Evolutionary conservation across 768 basidiomycete genomes (phyloP).

Genomic region (Boletus barrowsii): DNA sequence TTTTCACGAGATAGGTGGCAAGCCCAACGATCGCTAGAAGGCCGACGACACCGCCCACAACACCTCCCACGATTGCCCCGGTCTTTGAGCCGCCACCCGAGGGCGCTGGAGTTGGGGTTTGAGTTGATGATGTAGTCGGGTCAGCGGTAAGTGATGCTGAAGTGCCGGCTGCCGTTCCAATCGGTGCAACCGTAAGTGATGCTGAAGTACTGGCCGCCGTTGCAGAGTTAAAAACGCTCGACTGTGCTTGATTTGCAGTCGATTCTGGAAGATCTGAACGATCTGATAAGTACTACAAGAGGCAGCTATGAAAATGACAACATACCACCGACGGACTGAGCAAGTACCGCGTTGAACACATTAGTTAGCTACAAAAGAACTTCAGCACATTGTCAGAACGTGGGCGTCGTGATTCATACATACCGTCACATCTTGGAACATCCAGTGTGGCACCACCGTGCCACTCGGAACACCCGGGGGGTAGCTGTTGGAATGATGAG

Average conservation of each 20-base stretch:
- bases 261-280: neutral
- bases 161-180: no score
- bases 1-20: no score
- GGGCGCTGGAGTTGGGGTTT: no score
- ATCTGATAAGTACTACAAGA: neutral
- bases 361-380: constrained; percentile 19
- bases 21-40: no score
- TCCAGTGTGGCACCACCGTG: constrained; percentile 57
- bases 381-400: constrained; percentile 2
- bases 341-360: neutral
- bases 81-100: no score
- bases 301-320: neutral
- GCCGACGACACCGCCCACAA: no score
- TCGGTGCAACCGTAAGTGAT: no score
- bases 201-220: no score
- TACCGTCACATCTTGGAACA: constrained; percentile 52
- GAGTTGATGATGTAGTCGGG: no score
- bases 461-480: constrained; percentile 44
- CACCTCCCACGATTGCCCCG: no score
- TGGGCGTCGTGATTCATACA: constrained; percentile 11
- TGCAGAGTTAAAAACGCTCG: no score
- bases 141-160: no score
- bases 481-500: constrained; percentile 33
- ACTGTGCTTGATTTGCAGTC: neutral
- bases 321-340: neutral